These are phyloP conservation scores for Tuber umbilicatum DNA, from an alignment of 495 filamentous ascomycete genomes.

Conservation along the genomic window DNA sequence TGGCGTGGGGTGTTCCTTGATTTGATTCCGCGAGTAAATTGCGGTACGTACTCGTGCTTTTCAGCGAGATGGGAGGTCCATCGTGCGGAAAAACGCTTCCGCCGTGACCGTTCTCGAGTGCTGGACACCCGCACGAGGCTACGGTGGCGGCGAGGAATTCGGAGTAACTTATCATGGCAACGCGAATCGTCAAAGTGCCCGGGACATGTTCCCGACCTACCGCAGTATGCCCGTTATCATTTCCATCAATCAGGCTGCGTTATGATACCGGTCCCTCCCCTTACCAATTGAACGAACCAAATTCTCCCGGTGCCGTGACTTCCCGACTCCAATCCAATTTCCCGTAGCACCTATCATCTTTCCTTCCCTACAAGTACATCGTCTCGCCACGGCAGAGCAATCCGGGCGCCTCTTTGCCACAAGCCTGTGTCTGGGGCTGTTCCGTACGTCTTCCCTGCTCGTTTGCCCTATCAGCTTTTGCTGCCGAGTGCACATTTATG, in stretches of 20 bases:
- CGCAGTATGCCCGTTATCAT: background rate
- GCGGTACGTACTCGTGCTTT: too few species aligned
- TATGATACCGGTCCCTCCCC: too few species aligned
- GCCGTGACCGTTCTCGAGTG: background rate
- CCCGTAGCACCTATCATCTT: background rate
- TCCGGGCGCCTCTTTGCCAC: background rate
- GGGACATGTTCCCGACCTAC: background rate
- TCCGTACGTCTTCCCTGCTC: background rate
- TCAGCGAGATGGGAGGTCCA: background rate
- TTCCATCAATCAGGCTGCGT: background rate
- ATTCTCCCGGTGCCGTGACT: background rate
- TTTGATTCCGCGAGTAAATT: too few species aligned
- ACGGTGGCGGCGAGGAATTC: background rate
- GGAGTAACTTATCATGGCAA: background rate
- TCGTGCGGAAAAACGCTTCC: background rate
- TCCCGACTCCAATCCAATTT: background rate
- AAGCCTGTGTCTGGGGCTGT: background rate
- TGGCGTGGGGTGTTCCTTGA: background rate
- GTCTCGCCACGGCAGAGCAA: background rate
- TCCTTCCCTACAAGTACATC: background rate
- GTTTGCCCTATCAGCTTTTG: background rate
- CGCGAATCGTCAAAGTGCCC: background rate
- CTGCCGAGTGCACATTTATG: background rate
- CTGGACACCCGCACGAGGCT: background rate
- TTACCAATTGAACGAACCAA: background rate